These are phyloP conservation scores for Monosporascus sp. DNA, from an alignment of 2,329 filamentous ascomycete species.

Conservation along the genomic window DNA sequence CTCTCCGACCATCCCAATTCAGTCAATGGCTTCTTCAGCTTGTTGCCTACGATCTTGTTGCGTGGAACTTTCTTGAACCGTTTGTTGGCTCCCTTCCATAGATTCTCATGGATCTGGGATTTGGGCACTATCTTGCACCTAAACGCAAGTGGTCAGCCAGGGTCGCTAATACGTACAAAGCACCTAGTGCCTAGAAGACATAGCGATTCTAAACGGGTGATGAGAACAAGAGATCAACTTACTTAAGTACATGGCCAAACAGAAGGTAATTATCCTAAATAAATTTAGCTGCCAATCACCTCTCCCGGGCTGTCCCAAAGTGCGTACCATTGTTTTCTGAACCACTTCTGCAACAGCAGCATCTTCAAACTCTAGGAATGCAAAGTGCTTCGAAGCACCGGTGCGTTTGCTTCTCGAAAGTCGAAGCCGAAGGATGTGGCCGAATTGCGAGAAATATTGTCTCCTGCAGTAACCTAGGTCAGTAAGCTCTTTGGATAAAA, in stretches of 20 bases:
- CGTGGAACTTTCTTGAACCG: constrained; percentile 85
- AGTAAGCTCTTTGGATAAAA: background rate
- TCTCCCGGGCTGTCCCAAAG: background rate
- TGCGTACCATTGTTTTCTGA: constrained; percentile 74
- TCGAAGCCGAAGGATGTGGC: constrained; percentile 69
- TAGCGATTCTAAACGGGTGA: background rate
- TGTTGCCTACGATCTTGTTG: constrained; percentile 76
- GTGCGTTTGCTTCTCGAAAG: constrained; percentile 90
- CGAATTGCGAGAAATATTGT: constrained; percentile 89
- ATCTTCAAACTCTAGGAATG: constrained; percentile 85
- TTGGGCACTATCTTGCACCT: constrained; percentile 67
- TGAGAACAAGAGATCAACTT: background rate
- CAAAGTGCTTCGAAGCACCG: constrained; percentile 87
- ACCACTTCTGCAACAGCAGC: constrained; percentile 80
- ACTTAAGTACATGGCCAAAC: constrained; percentile 86
- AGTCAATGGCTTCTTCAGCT: constrained; percentile 66
- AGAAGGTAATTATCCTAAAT: constrained; percentile 61
- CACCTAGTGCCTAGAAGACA: too few species aligned
- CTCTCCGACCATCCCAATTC: constrained; percentile 75
- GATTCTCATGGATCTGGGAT: constrained; percentile 70
- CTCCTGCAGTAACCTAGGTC: background rate
- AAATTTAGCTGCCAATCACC: background rate
- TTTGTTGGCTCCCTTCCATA: constrained; percentile 87
- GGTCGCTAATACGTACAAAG: background rate
- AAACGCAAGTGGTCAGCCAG: background rate